A percentile compares a stretch with the other conserved stretches of the same genome.
Evolutionary conservation across 2,329 filamentous ascomycete genomes (phyloP).

Genomic region (Sordariomycetes sp.): DNA sequence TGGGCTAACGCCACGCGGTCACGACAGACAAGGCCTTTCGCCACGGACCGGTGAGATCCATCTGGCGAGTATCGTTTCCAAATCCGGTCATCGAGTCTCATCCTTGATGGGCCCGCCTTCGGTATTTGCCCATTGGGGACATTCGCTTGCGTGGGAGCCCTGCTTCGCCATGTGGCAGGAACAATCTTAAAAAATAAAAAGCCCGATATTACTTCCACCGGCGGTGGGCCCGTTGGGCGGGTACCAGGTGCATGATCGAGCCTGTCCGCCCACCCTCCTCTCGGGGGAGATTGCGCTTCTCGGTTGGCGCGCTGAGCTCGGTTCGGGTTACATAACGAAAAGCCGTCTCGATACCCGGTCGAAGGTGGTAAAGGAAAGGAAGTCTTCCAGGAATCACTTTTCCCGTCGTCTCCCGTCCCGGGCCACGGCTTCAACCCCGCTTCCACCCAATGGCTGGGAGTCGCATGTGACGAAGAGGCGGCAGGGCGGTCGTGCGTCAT

Average conservation of each 20-base stretch:
- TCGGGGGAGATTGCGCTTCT: not conserved
- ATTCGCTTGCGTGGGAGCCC: not conserved
- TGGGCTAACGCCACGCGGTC: not conserved
- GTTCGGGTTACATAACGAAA: not conserved
- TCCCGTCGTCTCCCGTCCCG: not conserved
- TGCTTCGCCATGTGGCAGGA: not conserved
- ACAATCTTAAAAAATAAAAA: not conserved
- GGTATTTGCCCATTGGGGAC: not conserved
- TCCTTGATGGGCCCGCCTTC: not conserved
- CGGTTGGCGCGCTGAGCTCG: not conserved
- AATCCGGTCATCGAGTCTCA: not conserved
- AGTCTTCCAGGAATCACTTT: no score
- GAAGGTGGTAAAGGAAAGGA: not conserved
- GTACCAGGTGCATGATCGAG: not conserved
- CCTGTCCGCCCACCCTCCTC: not conserved
- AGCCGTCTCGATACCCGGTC: not conserved
- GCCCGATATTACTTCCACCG: not conserved
- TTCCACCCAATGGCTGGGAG: not conserved
- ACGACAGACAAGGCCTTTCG: not conserved
- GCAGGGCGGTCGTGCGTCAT: no score
- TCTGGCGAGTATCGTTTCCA: not conserved
- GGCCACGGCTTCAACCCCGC: not conserved
- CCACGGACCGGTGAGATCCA: not conserved
- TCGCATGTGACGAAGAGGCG: no score
- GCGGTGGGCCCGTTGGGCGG: no score